Percentiles rank a stretch among this genome's conserved stretches.
Evolutionary conservation across 2,329 filamentous ascomycete genomes (phyloP).

Genomic region (Sporothrix curviconia): DNA sequence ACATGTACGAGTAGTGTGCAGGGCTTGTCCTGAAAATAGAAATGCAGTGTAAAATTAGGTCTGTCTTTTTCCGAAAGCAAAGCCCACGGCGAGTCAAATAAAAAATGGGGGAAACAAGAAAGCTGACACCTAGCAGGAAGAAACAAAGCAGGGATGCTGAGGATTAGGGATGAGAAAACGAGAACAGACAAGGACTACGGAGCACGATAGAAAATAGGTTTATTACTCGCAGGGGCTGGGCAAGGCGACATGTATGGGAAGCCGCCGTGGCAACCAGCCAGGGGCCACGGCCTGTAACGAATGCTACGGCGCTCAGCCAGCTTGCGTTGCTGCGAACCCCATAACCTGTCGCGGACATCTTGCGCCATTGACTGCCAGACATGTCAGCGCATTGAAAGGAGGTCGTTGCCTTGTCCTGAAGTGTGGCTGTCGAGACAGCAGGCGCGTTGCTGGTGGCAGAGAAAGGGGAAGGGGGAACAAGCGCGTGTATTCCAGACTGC

Average conservation of each 20-base stretch:
- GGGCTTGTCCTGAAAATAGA: background rate
- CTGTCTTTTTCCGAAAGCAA: background rate
- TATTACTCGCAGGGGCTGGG: background rate
- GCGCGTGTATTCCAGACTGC: background rate
- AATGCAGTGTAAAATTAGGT: background rate
- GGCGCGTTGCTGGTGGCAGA: background rate
- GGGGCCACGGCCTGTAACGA: background rate
- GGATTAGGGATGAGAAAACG: background rate
- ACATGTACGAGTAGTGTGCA: too few species aligned
- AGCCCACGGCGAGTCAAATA: background rate
- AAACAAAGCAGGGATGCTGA: constrained; percentile 1
- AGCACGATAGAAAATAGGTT: background rate
- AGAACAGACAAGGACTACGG: background rate
- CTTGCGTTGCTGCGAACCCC: constrained; percentile 3
- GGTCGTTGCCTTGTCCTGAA: background rate
- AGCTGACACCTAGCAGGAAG: background rate
- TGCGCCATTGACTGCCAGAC: too few species aligned
- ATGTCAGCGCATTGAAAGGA: background rate
- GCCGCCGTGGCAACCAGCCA: constrained; percentile 10
- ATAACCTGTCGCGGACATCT: background rate
- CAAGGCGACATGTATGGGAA: background rate
- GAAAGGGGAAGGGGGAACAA: too few species aligned
- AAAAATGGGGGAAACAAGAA: background rate
- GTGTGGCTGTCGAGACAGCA: constrained; percentile 1
- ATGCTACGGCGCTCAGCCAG: background rate